phyloP scores from a whole-genome alignment of 2,329 filamentous ascomycete species.

The Fusarium vanettenii region DNA sequence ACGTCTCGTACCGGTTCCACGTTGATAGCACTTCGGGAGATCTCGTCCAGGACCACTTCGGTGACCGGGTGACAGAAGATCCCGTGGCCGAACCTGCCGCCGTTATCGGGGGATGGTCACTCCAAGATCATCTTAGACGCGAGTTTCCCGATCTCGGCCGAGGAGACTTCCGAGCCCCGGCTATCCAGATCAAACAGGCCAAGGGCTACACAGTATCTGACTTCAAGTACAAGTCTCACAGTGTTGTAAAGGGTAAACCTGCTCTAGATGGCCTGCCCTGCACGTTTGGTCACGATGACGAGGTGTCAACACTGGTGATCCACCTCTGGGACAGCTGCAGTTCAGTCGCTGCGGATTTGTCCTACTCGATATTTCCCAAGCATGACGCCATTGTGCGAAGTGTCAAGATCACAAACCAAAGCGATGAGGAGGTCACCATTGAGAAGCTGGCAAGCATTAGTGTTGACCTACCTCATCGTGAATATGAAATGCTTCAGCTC shows the following conservation, averaged over 20 bases:
- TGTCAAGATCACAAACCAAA: slow-evolving; percentile 70
- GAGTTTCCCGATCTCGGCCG: slow-evolving; percentile 74
- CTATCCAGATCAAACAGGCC: slow-evolving; percentile 69
- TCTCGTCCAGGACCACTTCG: slow-evolving; percentile 71
- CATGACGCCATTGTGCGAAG: slow-evolving; percentile 72
- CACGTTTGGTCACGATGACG: slow-evolving; percentile 65
- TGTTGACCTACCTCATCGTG: slow-evolving; percentile 68
- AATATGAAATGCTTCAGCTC: slow-evolving; percentile 71
- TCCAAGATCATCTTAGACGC: slow-evolving; percentile 62
- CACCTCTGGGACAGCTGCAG: slow-evolving; percentile 69
- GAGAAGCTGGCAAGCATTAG: slow-evolving; percentile 71
- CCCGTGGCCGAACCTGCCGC: slow-evolving; percentile 52
- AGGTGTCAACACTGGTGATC: slow-evolving; percentile 70
- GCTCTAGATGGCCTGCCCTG: slow-evolving; percentile 66
- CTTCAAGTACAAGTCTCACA: slow-evolving; percentile 68
- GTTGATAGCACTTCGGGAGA: slow-evolving; percentile 67
- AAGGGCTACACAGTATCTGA: slow-evolving; percentile 69
- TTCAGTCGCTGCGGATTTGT: slow-evolving; percentile 66
- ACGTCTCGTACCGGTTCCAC: slow-evolving; percentile 72
- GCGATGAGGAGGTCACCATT: slow-evolving; percentile 62
- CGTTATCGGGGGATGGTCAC: slow-evolving; percentile 63
- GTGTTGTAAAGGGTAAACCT: slow-evolving; percentile 68
- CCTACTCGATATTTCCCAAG: slow-evolving; percentile 72
- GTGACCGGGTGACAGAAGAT: slow-evolving; percentile 65
- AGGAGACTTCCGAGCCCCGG: slow-evolving; percentile 71